These are phyloP conservation scores for Lophiostoma macrostomum DNA, from an alignment of 495 filamentous ascomycete genomes.

Conservation along the genomic window DNA sequence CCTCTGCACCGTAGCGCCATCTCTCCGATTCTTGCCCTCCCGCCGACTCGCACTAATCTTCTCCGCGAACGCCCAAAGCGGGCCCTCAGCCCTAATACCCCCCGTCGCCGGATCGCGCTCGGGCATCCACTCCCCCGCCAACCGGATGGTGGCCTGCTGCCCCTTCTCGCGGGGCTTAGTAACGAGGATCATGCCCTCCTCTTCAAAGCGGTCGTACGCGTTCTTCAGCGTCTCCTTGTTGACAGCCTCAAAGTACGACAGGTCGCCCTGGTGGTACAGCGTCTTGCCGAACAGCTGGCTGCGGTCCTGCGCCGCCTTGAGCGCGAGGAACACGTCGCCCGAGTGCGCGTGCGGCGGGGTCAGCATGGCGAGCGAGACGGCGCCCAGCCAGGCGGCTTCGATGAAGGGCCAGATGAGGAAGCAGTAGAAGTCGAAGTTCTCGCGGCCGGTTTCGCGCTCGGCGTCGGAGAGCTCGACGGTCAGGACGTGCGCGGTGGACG, in stretches of 20 bases:
- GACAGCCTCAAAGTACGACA: constrained; percentile 95
- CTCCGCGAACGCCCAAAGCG: constrained; percentile 87
- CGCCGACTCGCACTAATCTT: constrained; percentile 75
- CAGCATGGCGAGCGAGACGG: constrained; percentile 79
- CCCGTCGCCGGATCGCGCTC: constrained; percentile 59
- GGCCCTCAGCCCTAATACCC: constrained; percentile 62
- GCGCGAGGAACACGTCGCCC: constrained; percentile 68
- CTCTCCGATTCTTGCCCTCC: constrained; percentile 92
- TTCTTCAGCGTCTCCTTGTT: constrained; percentile 97
- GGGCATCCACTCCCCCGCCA: constrained; percentile 78
- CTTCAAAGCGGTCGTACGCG: constrained; percentile 79
- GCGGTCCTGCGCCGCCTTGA: constrained; percentile 72
- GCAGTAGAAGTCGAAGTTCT: constrained; percentile 98
- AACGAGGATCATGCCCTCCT: constrained; percentile 81
- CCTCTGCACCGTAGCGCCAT: constrained; percentile 82
- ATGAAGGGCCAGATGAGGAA: constrained; percentile 98
- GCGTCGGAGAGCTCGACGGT: constrained; percentile 69
- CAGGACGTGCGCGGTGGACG: constrained; percentile 43
- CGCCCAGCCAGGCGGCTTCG: constrained; percentile 86
- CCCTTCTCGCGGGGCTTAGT: constrained; percentile 60
- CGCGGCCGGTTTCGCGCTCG: constrained; percentile 73
- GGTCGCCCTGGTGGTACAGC: constrained; percentile 92
- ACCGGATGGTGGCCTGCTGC: constrained; percentile 53
- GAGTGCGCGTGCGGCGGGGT: constrained; percentile 61
- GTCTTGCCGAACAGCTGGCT: constrained; percentile 93